Conservation (phyloP, 257 asterid genomes). For the Solanum etuberosum region DNA sequence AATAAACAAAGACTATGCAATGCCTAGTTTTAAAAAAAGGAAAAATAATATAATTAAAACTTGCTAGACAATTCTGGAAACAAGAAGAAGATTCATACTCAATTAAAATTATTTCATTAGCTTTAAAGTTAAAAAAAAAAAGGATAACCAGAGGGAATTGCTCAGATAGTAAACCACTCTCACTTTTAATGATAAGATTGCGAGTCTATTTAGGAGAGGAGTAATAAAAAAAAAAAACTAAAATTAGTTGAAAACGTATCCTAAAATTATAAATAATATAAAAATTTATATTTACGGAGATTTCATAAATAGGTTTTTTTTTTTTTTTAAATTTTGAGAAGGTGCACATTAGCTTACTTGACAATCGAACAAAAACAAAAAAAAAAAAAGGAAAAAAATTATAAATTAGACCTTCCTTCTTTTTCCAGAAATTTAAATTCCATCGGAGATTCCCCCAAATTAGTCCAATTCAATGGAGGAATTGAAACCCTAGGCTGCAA, state of each 20-base stretch:
- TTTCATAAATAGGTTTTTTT: background rate
- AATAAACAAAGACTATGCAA: too few species aligned
- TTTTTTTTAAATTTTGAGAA: background rate
- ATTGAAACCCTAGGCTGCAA: background rate
- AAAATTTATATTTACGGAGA: background rate
- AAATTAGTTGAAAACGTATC: too few species aligned
- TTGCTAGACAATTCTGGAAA: background rate
- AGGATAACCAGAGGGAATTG: too few species aligned
- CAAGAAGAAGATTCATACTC: background rate
- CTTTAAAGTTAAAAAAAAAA: background rate
- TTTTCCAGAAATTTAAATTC: background rate
- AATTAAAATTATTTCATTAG: background rate
- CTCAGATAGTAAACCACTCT: too few species aligned
- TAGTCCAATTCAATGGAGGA: slow-evolving; percentile 1
- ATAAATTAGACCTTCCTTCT: background rate
- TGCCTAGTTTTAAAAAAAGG: background rate
- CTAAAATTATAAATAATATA: too few species aligned
- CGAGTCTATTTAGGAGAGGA: too few species aligned
- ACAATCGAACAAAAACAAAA: background rate
- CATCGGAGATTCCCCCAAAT: background rate
- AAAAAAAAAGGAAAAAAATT: background rate
- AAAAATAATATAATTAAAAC: background rate
- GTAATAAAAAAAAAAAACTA: too few species aligned
- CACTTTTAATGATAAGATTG: too few species aligned
- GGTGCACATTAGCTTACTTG: background rate